Evolutionary conservation across 1,284 basidiomycete genomes (phyloP).

Genomic region (Leccinum pallidistipes): DNA sequence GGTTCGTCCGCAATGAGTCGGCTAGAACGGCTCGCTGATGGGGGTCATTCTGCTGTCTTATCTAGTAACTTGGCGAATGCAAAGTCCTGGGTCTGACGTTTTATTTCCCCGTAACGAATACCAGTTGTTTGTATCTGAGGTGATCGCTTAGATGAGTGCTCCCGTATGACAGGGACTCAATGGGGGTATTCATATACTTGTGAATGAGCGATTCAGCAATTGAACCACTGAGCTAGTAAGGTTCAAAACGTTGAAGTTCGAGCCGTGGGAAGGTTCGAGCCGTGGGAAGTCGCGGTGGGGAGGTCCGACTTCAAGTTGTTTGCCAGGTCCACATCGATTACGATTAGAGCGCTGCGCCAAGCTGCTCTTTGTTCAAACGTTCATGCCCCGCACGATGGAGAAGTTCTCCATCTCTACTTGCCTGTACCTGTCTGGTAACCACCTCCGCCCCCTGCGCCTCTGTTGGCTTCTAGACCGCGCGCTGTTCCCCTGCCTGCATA

Average conservation of each 20-base stretch:
- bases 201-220: constrained; percentile 43
- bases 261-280: constrained; percentile 45
- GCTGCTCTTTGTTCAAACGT: constrained; percentile 1
- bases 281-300: constrained; percentile 57
- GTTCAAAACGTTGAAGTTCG: constrained; percentile 38
- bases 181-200: constrained; percentile 18
- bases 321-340: constrained; percentile 16
- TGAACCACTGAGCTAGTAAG: constrained; percentile 37
- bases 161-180: no score
- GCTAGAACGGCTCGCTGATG: no score
- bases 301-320: constrained; percentile 36
- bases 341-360: constrained; percentile 17
- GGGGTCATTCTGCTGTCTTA: no score
- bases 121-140: no score
- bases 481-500: constrained; percentile 36
- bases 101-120: no score
- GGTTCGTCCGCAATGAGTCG: no score
- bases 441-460: constrained; percentile 35
- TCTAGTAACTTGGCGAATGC: no score
- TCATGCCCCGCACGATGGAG: constrained; percentile 12
- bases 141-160: no score
- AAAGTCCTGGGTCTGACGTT: no score
- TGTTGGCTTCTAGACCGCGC: constrained; percentile 29
- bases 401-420: constrained; percentile 43
- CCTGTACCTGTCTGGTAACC: constrained; percentile 27